Conservation (phyloP, 1,139 yeast species). For the Candida sojae region DNA sequence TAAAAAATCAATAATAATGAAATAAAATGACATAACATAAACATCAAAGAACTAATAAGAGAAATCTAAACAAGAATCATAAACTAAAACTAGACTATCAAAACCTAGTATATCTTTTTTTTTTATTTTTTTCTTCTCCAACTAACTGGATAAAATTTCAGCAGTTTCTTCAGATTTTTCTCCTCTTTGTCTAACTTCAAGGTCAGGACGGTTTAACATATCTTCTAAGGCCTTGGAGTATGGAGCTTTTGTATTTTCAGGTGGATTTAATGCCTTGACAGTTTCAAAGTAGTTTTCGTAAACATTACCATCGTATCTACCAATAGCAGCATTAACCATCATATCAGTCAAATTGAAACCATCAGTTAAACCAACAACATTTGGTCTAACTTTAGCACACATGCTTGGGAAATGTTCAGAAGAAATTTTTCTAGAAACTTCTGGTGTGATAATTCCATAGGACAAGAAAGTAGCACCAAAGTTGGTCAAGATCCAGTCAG, state of each 20-base stretch:
- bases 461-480: constrained; percentile 78
- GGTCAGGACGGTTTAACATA: constrained; percentile 52
- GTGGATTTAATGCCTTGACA: constrained; percentile 54
- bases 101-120: background rate
- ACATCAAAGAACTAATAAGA: background rate
- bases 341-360: constrained; percentile 83
- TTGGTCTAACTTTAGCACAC: constrained; percentile 56
- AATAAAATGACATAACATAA: background rate
- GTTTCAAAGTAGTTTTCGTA: constrained; percentile 70
- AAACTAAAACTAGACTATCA: background rate
- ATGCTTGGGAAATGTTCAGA: constrained; percentile 45
- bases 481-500: constrained; percentile 66
- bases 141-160: constrained; percentile 25
- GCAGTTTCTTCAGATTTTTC: constrained; percentile 45
- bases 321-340: constrained; percentile 82
- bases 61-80: background rate
- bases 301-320: constrained; percentile 80
- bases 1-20: background rate
- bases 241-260: constrained; percentile 58
- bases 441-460: constrained; percentile 47
- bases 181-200: constrained; percentile 48
- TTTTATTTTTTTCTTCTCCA: background rate
- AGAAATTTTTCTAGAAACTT: constrained; percentile 38
- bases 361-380: constrained; percentile 79
- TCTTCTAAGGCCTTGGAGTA: constrained; percentile 51